A percentile compares a stretch with the other conserved stretches of the same genome.
These are phyloP conservation scores for Malbranchea zuffiana DNA, from an alignment of 2,329 filamentous ascomycete genomes.

Conservation along the genomic window DNA sequence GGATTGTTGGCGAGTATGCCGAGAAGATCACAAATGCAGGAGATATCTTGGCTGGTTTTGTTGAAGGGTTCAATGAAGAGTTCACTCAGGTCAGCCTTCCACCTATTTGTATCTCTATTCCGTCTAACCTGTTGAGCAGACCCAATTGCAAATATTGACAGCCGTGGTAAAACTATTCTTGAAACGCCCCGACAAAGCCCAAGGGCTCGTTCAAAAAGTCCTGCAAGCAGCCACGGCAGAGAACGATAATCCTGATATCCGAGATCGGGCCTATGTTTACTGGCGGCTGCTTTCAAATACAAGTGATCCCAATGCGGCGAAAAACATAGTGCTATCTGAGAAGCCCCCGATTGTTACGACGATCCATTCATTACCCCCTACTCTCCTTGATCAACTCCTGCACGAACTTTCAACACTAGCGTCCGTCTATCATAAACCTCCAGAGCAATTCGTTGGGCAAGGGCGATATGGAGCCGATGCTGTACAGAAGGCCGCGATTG, in stretches of 20 bases:
- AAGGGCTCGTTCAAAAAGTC: conserved; percentile 86
- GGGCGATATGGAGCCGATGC: conserved; percentile 88
- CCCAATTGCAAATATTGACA: conserved; percentile 94
- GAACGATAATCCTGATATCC: conserved; percentile 94
- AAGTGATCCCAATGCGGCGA: conserved; percentile 79
- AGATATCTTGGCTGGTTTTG: conserved; percentile 81
- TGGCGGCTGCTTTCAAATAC: conserved; percentile 78
- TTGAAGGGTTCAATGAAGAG: conserved; percentile 89
- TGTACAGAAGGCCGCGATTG: conserved; percentile 88
- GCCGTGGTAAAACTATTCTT: conserved; percentile 95
- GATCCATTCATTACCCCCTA: conserved; percentile 74
- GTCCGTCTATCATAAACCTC: conserved; percentile 96
- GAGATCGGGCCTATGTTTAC: conserved; percentile 94
- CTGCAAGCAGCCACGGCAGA: conserved; percentile 85
- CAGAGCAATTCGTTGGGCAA: conserved; percentile 94
- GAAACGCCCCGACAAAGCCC: conserved; percentile 87
- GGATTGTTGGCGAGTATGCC: conserved; percentile 98
- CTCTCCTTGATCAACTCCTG: conserved; percentile 80
- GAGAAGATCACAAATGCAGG: conserved; percentile 99
- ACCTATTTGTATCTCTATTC: background rate
- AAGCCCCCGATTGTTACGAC: conserved; percentile 92
- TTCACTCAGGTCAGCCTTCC: conserved; percentile 65
- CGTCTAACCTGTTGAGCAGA: conserved; percentile 41
- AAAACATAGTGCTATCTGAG: conserved; percentile 85
- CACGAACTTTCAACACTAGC: conserved; percentile 85